Percentiles rank a stretch among this genome's conserved stretches.
These are phyloP conservation scores for Microsporum audouinii DNA, from an alignment of 2,329 filamentous ascomycete species.

Conservation along the genomic window DNA sequence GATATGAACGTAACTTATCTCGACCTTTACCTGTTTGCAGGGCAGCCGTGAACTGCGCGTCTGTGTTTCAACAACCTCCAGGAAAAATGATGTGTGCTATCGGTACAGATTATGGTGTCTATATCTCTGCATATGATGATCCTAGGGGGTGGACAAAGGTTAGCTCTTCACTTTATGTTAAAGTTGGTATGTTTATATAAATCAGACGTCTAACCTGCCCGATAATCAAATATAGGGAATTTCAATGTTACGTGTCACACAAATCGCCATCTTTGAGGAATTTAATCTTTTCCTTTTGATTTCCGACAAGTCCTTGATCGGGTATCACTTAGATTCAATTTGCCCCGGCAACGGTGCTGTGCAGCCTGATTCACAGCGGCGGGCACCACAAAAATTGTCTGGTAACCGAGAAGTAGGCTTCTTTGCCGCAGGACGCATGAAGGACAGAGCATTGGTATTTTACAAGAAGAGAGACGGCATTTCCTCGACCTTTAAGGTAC, in stretches of 20 bases:
- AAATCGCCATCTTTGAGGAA: conserved; percentile 89
- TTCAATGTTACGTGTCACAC: conserved; percentile 64
- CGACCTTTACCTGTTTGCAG: conserved; percentile 68
- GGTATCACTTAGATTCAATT: conserved; percentile 84
- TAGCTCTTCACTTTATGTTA: conserved; percentile 27
- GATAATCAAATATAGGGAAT: conserved; percentile 50
- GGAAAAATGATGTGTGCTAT: conserved; percentile 83
- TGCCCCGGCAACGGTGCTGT: conserved; percentile 41
- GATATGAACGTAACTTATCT: conserved; percentile 52
- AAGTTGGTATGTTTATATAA: not conserved
- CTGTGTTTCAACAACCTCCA: conserved; percentile 69
- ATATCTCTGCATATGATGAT: conserved; percentile 75
- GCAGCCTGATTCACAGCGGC: conserved; percentile 59
- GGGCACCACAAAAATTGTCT: conserved; percentile 82
- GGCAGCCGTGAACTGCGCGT: conserved; percentile 82
- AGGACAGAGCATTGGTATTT: conserved; percentile 85
- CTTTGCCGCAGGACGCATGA: conserved; percentile 93
- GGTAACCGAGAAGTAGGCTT: conserved; percentile 87
- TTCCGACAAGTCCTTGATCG: conserved; percentile 79
- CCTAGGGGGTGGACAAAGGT: conserved; percentile 85
- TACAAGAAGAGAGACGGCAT: conserved; percentile 94
- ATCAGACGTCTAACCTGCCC: conserved; percentile 20
- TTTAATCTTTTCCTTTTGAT: conserved; percentile 88
- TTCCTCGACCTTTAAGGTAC: conserved; percentile 74
- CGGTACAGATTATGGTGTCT: conserved; percentile 90